Base-by-base conservation (phyloP, 1,284 basidiomycete species). In the Sporisorium graminicola region DNA sequence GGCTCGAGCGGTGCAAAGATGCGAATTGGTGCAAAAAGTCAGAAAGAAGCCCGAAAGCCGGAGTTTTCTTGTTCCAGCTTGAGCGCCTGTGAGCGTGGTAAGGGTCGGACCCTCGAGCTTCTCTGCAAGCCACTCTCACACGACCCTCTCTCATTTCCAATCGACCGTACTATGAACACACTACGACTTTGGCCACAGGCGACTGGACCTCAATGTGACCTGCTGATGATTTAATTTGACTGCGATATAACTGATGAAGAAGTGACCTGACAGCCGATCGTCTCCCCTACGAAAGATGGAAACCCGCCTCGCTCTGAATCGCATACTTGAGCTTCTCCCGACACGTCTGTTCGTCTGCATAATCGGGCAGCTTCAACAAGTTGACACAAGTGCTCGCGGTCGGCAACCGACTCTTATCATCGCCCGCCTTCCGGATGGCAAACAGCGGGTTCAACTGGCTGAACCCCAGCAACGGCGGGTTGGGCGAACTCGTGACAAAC, bases 371-470 rank as follows among this genome's bases (percentile, higher is more conserved):
- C 74, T 85, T 85, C 43, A 85, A 68, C 66, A 85, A 59, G 50
- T 85, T 85, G 18, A 85, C 79, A 52, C 84, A 85, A 18, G 84
- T 85, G 47, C 77, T 79, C 8, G 83, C 82, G 1, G 83, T 85
- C 4, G 84, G 84, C 50, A 85, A 60, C n/a, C 84, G 64, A 13
- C 65, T 58, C 40, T 64, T 64, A 33, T 85, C 84, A n/a, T 79
- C 76, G 3, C 82, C 80, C 1, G 78, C 70, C 46, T 78, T 68
- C 22, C 80, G 71, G 50, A 85, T 82, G 20, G 69, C 82, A 58
- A 85, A 84, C 62, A 77, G 60, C 26, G 84, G 84, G 58, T 80
- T 78, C 49, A 85, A 62, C 64, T 85, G 79, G 13, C 61, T 64
- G 50, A 85, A 85, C 14, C 84, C 84, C 12, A 85, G 75, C 44